phyloP scores from a whole-genome alignment of 306 rosid genomes.

The Cucurbita argyrosperma region DNA sequence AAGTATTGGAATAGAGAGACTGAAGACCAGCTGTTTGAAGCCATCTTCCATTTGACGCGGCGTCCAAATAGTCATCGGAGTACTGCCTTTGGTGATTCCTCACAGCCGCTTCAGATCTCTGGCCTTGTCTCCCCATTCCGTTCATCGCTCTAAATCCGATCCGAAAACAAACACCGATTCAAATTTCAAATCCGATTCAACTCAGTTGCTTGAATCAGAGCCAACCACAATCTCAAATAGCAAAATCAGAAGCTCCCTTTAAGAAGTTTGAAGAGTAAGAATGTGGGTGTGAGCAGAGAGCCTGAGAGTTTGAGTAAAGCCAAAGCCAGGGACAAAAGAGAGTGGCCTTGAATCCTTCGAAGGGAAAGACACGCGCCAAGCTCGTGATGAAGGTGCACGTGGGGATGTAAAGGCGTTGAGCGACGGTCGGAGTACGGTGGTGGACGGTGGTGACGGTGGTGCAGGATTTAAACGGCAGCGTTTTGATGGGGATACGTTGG shows the following conservation, averaged over 20 bases:
- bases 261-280: not conserved
- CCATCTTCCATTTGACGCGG: slow-evolving; percentile 58
- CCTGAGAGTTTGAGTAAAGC: slow-evolving; percentile 16
- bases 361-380: slow-evolving; percentile 1
- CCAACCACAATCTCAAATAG: not conserved
- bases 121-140: slow-evolving; percentile 74
- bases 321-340: slow-evolving; percentile 14
- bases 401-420: not conserved
- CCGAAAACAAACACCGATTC: not conserved
- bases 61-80: slow-evolving; percentile 65
- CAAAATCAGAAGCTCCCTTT: not conserved
- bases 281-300: slow-evolving; percentile 9
- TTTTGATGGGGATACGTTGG: slow-evolving; percentile 11
- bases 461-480: slow-evolving; percentile 26
- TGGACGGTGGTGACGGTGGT: slow-evolving; percentile 4
- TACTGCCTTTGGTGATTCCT: slow-evolving; percentile 82
- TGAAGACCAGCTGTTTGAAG: slow-evolving; percentile 96
- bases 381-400: slow-evolving; percentile 19
- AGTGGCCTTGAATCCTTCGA: slow-evolving; percentile 27
- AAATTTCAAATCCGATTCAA: not conserved
- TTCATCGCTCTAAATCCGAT: slow-evolving; percentile 36
- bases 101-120: slow-evolving; percentile 72
- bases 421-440: not conserved
- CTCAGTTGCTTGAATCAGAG: not conserved
- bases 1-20: slow-evolving; percentile 55